Conservation (phyloP, 2,329 filamentous ascomycete genomes). For the Rhynchosporium graminicola region DNA sequence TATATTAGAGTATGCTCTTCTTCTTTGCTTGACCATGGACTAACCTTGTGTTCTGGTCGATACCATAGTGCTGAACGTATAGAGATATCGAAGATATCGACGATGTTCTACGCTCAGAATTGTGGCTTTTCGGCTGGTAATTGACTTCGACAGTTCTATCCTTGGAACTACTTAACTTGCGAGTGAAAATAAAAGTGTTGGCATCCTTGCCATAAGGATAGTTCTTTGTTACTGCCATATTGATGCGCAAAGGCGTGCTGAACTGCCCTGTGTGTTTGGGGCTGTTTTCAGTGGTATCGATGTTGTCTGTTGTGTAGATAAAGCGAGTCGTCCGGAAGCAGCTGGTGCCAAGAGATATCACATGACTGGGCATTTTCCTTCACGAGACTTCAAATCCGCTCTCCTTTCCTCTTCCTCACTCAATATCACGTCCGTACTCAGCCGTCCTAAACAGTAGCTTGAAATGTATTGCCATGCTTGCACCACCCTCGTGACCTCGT, state of each 20-base stretch:
- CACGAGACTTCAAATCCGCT: background rate
- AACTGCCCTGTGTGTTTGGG: background rate
- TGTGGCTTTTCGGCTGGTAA: background rate
- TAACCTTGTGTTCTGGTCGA: conserved; percentile 16
- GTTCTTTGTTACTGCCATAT: conserved; percentile 4
- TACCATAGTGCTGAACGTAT: conserved; percentile 9
- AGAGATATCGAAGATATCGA: background rate
- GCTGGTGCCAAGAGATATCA: background rate
- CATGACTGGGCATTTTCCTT: background rate
- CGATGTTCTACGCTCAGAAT: background rate
- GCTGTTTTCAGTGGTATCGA: conserved; percentile 6
- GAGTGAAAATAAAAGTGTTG: background rate
- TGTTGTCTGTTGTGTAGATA: background rate
- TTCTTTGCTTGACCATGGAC: background rate
- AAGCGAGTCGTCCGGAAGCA: conserved; percentile 6
- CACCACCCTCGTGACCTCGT: background rate
- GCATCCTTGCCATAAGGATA: background rate
- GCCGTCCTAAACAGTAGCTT: too few relatives aligned
- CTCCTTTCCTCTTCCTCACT: background rate
- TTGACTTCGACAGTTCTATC: background rate
- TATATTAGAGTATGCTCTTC: background rate
- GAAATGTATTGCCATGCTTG: background rate
- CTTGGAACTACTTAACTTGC: background rate
- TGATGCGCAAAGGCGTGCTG: background rate
- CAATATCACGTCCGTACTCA: too few relatives aligned